These are phyloP conservation scores for Diaporthe velutina DNA, from an alignment of 2,329 filamentous ascomycete genomes.

Conservation along the genomic window DNA sequence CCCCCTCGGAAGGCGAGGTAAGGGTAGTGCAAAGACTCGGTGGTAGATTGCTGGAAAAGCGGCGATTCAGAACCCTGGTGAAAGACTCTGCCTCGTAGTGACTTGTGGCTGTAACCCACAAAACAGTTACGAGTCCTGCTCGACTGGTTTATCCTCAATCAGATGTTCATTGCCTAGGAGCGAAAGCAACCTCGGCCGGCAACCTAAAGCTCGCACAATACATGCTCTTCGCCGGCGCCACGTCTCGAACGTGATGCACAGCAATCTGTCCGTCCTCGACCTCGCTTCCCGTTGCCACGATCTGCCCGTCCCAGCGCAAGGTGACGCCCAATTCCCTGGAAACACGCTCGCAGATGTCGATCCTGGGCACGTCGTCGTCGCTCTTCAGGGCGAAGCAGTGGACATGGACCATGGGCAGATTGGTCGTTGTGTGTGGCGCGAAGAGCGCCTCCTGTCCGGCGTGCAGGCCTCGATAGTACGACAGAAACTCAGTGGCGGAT, in stretches of 20 bases:
- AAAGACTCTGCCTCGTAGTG: background rate
- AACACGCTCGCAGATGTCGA: constrained; percentile 76
- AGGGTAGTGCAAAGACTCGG: background rate
- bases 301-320: constrained; percentile 56
- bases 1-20: background rate
- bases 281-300: background rate
- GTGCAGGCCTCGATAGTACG: constrained; percentile 83
- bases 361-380: constrained; percentile 76
- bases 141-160: constrained; percentile 39
- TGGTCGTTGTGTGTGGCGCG: constrained; percentile 66
- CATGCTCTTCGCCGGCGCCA: constrained; percentile 95
- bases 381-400: constrained; percentile 93
- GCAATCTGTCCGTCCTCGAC: constrained; percentile 63
- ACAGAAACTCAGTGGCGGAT: constrained; percentile 86
- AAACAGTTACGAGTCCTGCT: background rate
- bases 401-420: constrained; percentile 88
- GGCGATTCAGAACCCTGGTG: background rate
- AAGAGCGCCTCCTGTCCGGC: constrained; percentile 77
- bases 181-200: constrained; percentile 86
- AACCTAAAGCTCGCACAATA: constrained; percentile 94
- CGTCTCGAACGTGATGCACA: constrained; percentile 82
- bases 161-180: constrained; percentile 48
- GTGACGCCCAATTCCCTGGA: constrained; percentile 70
- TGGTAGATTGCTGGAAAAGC: background rate
- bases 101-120: background rate